A percentile compares a stretch with the other conserved stretches of the same genome.
Evolutionary conservation across 2,329 filamentous ascomycete genomes (phyloP).

Genomic region (Aspergillus luchuensis): DNA sequence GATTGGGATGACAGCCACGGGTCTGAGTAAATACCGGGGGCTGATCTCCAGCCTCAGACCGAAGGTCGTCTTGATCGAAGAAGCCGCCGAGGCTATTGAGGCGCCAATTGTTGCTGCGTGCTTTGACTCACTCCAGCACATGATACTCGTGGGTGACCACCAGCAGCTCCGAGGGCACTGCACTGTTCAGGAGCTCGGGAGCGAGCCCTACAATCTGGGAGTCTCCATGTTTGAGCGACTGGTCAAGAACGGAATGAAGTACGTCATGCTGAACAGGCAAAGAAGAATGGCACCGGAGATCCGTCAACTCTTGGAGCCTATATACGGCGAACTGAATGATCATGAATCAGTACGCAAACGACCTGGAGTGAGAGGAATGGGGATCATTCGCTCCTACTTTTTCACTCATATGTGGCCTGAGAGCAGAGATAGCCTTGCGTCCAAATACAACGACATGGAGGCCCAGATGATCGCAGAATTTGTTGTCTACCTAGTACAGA

Average conservation of each 20-base stretch:
- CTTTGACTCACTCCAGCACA: slow-evolving; percentile 63
- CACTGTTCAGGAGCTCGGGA: slow-evolving; percentile 61
- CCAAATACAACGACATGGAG: slow-evolving; percentile 70
- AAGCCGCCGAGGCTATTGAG: slow-evolving; percentile 72
- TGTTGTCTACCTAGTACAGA: slow-evolving; percentile 69
- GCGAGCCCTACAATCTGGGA: slow-evolving; percentile 65
- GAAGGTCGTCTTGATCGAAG: slow-evolving; percentile 72
- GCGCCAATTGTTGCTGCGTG: slow-evolving; percentile 61
- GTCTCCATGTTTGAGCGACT: slow-evolving; percentile 80
- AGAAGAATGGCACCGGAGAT: slow-evolving; percentile 73
- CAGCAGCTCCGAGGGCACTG: slow-evolving; percentile 73
- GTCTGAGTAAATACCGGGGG: slow-evolving; percentile 75
- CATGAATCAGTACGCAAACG: slow-evolving; percentile 59
- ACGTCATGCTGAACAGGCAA: slow-evolving; percentile 67
- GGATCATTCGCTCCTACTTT: slow-evolving; percentile 60
- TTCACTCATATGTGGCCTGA: slow-evolving; percentile 69
- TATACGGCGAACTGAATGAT: slow-evolving; percentile 63
- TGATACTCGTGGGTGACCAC: slow-evolving; percentile 76
- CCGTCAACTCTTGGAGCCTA: slow-evolving; percentile 60
- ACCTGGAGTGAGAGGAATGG: slow-evolving; percentile 64
- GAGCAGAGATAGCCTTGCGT: slow-evolving; percentile 62
- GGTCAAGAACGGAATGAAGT: slow-evolving; percentile 66
- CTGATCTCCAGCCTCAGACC: slow-evolving; percentile 68
- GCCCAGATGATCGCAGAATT: slow-evolving; percentile 75
- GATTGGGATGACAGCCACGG: slow-evolving; percentile 75